Evolutionary conservation across 2,329 filamentous ascomycete genomes (phyloP), one percentile per base, ranked within the genome.

Genomic region (Aspergillus unguis): DNA sequence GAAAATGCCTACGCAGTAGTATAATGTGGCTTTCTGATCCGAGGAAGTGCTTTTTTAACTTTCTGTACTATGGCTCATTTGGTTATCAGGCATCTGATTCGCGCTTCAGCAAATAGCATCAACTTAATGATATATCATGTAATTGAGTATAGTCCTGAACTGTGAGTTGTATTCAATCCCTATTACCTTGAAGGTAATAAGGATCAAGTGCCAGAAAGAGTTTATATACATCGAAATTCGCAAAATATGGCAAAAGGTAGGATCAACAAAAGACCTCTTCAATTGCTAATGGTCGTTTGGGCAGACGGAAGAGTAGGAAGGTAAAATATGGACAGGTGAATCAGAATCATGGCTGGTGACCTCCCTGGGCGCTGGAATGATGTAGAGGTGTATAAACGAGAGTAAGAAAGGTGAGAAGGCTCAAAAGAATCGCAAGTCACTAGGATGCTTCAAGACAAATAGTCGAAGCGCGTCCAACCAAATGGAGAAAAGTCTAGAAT

Each of bases 171-270:
- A 17, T 17, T 17, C 17, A 17, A 17, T 17, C 17, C 17, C 17
- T 17, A 17, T 17, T 17, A 17, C 17, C 17, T 17, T 17, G 17
- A 17, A 17, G 17, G 17, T 17, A 17, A 17, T 17, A 17, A 17
- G 17, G 17, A 17, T 17, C 17, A 17, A 17, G 17, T 17, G 17
- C 17, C 17, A 17, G 17, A 17, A 17, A 17, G 17, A 17, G 17
- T 17, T 7, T 54, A 51, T 51, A 29, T 48, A 48, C 26, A 52
- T 10, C 25, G 33, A 26, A 38, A 17, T 6, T 25, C 26, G 29
- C 4, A 4, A 23, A 36, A 9, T 17, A 26, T 27, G 26, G n/a
- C 26, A 28, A 43, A 42, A 35, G 37, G 17, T 37, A 44, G 25
- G 5, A 44, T 50, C 10, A 37, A 44, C 41, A 47, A 29, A 37